Percentiles rank a stretch among this genome's conserved stretches.
phyloP scores from a whole-genome alignment of 176 grass and related monocot genomes.

The Carex myosuroides region DNA sequence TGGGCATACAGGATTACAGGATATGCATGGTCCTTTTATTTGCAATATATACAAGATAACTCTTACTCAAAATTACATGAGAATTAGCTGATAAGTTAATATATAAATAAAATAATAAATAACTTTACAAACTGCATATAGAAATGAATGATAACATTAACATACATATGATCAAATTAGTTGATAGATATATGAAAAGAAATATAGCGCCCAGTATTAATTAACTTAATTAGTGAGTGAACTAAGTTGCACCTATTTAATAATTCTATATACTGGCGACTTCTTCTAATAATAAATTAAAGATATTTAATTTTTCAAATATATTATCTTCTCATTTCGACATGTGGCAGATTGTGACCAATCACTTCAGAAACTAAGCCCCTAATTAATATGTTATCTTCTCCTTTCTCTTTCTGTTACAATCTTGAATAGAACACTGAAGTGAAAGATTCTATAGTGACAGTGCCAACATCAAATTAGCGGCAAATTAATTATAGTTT shows the following conservation, averaged over 20 bases:
- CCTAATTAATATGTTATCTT: not conserved
- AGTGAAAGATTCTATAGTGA: not conserved
- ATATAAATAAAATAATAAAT: not conserved
- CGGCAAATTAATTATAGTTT: not conserved
- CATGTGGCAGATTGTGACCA: not conserved
- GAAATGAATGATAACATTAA: not conserved
- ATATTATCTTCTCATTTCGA: not conserved
- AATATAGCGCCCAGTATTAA: not conserved
- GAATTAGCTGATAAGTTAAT: not conserved
- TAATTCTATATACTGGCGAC: not conserved
- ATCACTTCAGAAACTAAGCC: not conserved
- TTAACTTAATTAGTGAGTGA: not conserved
- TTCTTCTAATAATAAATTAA: not conserved
- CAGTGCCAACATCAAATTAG: not conserved
- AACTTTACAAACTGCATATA: not conserved
- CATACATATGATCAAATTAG: not conserved
- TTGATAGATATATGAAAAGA: not conserved
- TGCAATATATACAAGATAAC: not conserved
- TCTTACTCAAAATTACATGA: not conserved
- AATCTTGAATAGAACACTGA: constrained; percentile 9
- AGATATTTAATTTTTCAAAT: not conserved
- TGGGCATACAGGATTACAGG: not conserved
- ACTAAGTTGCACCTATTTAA: not conserved
- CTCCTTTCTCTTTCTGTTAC: not conserved
- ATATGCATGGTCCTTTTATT: not conserved